Base-by-base conservation (phyloP, 108 stramenopile genomes). In the Cyclotella atomus region DNA sequence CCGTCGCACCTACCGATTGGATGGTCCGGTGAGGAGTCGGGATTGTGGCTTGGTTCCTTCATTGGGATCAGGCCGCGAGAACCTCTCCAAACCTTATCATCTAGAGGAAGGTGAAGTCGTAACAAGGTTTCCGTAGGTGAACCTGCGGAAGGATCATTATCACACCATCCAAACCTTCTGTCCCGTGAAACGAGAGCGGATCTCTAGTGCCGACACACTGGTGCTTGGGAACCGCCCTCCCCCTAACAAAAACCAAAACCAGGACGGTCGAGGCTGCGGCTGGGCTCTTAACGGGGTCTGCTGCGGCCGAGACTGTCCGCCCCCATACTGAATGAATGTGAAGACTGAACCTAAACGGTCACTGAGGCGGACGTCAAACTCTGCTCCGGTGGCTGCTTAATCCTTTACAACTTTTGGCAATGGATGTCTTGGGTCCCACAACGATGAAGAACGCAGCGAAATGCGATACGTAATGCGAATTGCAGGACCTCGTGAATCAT, bases 71-170 rank as follows among this genome's bases (percentile, higher is more conserved):
- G 75, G 68, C 85, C 73, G 81, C 63, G 85, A 82, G 87, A 93
- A 93, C 87, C 87, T 88, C 84, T 81, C 85, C 85, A 88, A 93
- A 93, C 88, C 93, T 94, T 89, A 94, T 89, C 88, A 89, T 91
- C 84, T 94, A 94, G 93, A 94, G 90, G 93, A 91, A 95, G 92
- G 92, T 92, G 95, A 96, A 96, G 95, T 96, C 93, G 95, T 96
- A 96, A 96, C 95, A 96, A 96, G 95, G 95, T 96, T 94, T 94
- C 93, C 96, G 91, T 94, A 96, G 96, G 96, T 96, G 96, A 96
- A 96, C 93, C 93, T 96, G 93, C 93, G 96, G 96, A 94, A 94
- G 95, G 95, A 96, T 96, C 95, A 96, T 96, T 96, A 92, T 87
- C 88, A 93, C 89, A 85, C 86, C 83, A 85, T 88, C 86, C 83